Conservation (phyloP, 2,329 filamentous ascomycete genomes). For the Aureobasidium sp. region DNA sequence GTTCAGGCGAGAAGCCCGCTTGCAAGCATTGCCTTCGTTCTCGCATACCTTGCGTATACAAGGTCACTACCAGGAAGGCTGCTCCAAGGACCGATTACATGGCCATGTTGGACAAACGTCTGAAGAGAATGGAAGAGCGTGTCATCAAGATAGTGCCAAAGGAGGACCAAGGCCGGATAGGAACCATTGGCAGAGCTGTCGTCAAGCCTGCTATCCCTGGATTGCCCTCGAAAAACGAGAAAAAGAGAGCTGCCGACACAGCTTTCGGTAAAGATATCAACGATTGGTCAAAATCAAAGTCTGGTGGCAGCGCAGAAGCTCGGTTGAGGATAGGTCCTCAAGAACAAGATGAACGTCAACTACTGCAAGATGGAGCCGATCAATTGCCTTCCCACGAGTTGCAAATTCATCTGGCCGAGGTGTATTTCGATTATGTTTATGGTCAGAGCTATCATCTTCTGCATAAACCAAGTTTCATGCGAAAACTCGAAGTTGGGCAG, state of each 20-base stretch:
- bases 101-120: conserved; percentile 93
- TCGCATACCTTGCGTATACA: conserved; percentile 93
- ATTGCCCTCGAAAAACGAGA: conserved; percentile 50
- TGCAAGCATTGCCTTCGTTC: conserved; percentile 95
- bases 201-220: conserved; percentile 70
- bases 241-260: conserved; percentile 79
- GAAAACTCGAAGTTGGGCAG: conserved; percentile 69
- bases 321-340: conserved; percentile 41
- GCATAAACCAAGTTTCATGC: conserved; percentile 96
- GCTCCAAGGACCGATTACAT: conserved; percentile 96
- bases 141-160: conserved; percentile 95
- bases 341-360: conserved; percentile 59
- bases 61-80: conserved; percentile 89
- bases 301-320: background rate
- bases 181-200: conserved; percentile 66
- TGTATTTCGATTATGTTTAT: conserved; percentile 94
- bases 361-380: conserved; percentile 75
- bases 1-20: conserved; percentile 93
- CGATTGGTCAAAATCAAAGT: conserved; percentile 62
- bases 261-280: conserved; percentile 79
- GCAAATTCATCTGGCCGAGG: conserved; percentile 86
- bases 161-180: conserved; percentile 63
- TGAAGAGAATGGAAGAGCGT: conserved; percentile 96
- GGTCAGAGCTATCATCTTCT: conserved; percentile 91
- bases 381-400: conserved; percentile 77